Conservation (phyloP, 2,329 filamentous ascomycete species). For the Sporothrix globosa region DNA sequence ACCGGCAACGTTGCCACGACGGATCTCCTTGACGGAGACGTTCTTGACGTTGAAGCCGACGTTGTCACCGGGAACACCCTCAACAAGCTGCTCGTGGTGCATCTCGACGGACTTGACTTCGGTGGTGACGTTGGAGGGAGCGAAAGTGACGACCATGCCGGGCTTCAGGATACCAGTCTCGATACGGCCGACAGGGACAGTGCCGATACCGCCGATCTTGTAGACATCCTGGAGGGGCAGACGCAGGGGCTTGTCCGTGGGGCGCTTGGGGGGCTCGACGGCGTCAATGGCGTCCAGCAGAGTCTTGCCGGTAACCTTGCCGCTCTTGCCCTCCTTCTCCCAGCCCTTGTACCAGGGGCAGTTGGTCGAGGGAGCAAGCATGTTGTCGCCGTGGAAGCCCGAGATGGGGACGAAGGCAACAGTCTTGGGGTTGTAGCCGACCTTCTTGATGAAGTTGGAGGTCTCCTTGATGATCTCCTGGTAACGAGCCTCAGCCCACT, state of each 20-base stretch:
- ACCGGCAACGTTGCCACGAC: conserved; percentile 99
- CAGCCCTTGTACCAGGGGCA: conserved; percentile 99
- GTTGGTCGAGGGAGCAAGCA: conserved; percentile 87
- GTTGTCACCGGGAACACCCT: conserved; percentile 99
- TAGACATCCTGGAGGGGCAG: conserved; percentile 99
- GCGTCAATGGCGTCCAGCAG: conserved; percentile 98
- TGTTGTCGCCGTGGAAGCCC: conserved; percentile 99
- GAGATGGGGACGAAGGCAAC: conserved; percentile 99
- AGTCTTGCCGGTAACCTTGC: conserved; percentile 90
- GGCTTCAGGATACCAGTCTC: conserved; percentile 97
- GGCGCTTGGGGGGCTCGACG: conserved; percentile 90
- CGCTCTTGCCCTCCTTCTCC: conserved; percentile 95
- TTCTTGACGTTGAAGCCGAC: conserved; percentile 99
- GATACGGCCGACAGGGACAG: conserved; percentile 99
- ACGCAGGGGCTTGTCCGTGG: conserved; percentile 98
- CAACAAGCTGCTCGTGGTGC: conserved; percentile 98
- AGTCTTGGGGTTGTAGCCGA: conserved; percentile 99
- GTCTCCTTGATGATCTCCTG: conserved; percentile 99
- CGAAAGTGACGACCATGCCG: conserved; percentile 96
- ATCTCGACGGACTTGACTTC: conserved; percentile 99
- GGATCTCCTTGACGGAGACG: conserved; percentile 99
- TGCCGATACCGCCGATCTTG: conserved; percentile 99
- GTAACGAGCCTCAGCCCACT: conserved; percentile 96
- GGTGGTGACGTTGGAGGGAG: conserved; percentile 98
- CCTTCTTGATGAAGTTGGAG: conserved; percentile 99